Conservation (phyloP, 75 land plant species). For the Cunninghamia lanceolata region DNA sequence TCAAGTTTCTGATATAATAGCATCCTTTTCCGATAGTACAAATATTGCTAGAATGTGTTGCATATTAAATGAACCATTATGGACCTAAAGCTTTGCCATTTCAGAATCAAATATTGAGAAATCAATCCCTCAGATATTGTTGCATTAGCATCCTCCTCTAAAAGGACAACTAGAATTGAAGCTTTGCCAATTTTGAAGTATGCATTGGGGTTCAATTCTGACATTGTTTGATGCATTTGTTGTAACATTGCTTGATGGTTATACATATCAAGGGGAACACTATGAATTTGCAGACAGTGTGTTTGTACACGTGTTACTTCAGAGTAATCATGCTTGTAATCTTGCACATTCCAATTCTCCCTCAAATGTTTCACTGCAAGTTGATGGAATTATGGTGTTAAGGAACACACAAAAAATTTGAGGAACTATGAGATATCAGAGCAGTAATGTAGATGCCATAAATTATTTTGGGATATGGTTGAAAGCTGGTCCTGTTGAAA, state of each 20-base stretch:
- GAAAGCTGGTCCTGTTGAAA: neutral
- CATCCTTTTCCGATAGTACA: neutral
- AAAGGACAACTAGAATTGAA: neutral
- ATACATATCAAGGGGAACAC: neutral
- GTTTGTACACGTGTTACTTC: neutral
- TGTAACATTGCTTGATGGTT: neutral
- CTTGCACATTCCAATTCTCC: neutral
- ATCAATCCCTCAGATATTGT: neutral
- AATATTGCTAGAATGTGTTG: neutral
- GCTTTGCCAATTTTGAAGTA: neutral
- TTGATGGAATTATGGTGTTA: neutral
- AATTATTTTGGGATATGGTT: no score
- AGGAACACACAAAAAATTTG: neutral
- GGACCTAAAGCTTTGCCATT: neutral
- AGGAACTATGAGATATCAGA: neutral
- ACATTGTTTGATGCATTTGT: neutral
- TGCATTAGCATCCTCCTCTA: neutral
- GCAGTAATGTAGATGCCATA: neutral
- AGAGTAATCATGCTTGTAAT: neutral
- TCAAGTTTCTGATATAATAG: neutral
- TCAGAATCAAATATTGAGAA: neutral
- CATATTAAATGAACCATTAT: neutral
- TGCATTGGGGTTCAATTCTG: neutral
- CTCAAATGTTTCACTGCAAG: neutral
- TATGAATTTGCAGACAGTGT: neutral